Base-by-base conservation (phyloP, 805 yeast genomes). In the Nakazawaea populi region DNA sequence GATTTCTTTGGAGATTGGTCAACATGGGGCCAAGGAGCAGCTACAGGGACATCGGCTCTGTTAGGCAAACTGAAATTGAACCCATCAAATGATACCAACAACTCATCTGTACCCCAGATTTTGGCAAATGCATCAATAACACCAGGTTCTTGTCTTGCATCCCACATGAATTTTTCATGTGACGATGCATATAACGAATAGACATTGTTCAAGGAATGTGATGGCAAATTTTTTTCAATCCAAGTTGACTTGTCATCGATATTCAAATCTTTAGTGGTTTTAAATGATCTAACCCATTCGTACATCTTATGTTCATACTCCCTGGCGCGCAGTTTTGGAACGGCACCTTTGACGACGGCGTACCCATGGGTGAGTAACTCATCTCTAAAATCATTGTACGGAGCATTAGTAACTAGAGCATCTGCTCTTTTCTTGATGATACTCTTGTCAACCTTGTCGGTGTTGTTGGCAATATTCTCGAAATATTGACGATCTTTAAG, bases 81-180 rank as follows among this genome's bases (percentile, higher is more conserved):
- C 6, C 61, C 63, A 51, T 66, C 71, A 54, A 65, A 66, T 18
- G 67, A 62, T n/a, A 63, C 70, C 3, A 66, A 46, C 34, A 67
- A 52, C 43, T 67, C 63, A 44, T 66, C 66, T 5, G 69, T 64
- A 2, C 67, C 69, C 64, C 65, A 67, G 6, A 66, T 29, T 30
- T 60, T 57, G 9, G 58, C 59, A 54, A 66, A 66, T 7, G 57
- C 54, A 12, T 58, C 60, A 29, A 58, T 38, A 42, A 64, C 60
- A 0, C 65, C 67, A 4, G 53, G 56, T 44, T 67, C 70, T 51
- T 48, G 53, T 57, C 67, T 61, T 5, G 61, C 52, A 42, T 66
- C 69, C 71, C 70, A 66, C 56, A 66, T 56, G 48, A 66, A 58
- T 51, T 63, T 61, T 51, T 66, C 70, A 48, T 66, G 70, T 7